These are phyloP conservation scores for Ceratobasidium sp. DNA, from an alignment of 1,284 basidiomycete species.

Conservation along the genomic window DNA sequence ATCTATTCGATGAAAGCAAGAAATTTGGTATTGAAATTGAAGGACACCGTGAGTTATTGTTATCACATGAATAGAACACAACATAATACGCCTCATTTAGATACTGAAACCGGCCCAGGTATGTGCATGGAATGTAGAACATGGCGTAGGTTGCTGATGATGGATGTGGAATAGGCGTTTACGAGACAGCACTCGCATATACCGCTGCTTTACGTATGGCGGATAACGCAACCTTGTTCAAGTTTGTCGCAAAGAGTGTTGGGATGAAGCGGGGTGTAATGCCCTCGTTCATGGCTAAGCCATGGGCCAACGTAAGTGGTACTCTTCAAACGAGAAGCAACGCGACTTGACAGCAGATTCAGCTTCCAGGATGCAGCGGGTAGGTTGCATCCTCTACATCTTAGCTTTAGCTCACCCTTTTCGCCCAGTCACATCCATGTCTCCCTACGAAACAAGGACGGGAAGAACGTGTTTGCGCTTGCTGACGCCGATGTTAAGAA, in stretches of 20 bases:
- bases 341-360: background rate
- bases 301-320: slow-evolving; percentile 83
- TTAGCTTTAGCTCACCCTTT: background rate
- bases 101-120: slow-evolving; percentile 95
- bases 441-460: slow-evolving; percentile 78
- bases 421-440: slow-evolving; percentile 87
- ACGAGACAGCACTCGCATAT: slow-evolving; percentile 94
- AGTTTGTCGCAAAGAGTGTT: slow-evolving; percentile 90
- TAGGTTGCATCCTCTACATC: slow-evolving; percentile 54
- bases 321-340: slow-evolving; percentile 3
- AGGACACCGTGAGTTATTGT: slow-evolving; percentile 79
- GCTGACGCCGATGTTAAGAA: slow-evolving; percentile 72
- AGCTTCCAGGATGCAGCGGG: slow-evolving; percentile 94
- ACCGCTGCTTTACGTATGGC: slow-evolving; percentile 88
- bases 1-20: slow-evolving; percentile 82
- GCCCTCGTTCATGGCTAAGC: slow-evolving; percentile 99
- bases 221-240: slow-evolving; percentile 94
- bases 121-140: slow-evolving; percentile 11
- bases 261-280: slow-evolving; percentile 90
- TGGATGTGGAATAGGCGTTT: slow-evolving; percentile 67
- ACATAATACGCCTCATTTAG: slow-evolving; percentile 59
- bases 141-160: slow-evolving; percentile 21
- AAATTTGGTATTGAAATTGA: slow-evolving; percentile 89
- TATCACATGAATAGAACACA: slow-evolving; percentile 14
- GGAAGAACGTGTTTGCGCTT: slow-evolving; percentile 85